Base-by-base conservation (phyloP, 179 eudicot species). In the Actinidia polygama region DNA sequence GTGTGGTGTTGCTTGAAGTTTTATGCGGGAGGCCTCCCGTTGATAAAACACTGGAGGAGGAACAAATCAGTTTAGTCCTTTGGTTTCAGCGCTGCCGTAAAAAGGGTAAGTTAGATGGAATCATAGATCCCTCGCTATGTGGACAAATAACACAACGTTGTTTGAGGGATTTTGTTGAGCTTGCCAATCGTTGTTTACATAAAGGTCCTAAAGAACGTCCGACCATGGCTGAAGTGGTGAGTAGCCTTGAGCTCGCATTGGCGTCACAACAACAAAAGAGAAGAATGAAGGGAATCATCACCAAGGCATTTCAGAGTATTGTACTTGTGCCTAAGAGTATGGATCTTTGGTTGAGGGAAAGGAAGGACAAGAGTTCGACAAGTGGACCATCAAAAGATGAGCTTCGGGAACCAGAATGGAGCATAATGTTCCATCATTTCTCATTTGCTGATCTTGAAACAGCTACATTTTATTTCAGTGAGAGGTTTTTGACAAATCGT, bases 141-240 rank as follows among this genome's bases (percentile, higher is more conserved):
- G 74, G 74, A 70, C 74, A 70, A 44, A 70, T 70, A 70, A 11
- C 23, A 44, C 74, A 23, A 15, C 53, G 53, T 70, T 70, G 74
- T 70, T 4, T 70, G 14, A 70, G 44, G 6, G 40, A 1, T 46
- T 70, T 70, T 9, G 23, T 44, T 44, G 53, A 0, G 3, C 53
- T 70, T 9, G 53, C 74, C 15, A 18, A 16, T 2, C 40, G 16
- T 70, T 70, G 74, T 70, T 44, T 70, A 51, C 74, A 44, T 14
- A 7, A 7, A 44, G 19, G 6, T 44, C 14, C 74, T 6, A 44
- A 44, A 44, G 7, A n/a, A 8, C 53, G 51, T 0, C 74, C 74
- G 1, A 12, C 71, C 0, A 66, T 66, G 71, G 46, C 71, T 5
- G 71, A 26, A 26, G 46, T 4, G 46, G 4, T 66, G 71, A 2